Conservation (phyloP, 805 yeast genomes). For the Saturnispora mendoncae region DNA sequence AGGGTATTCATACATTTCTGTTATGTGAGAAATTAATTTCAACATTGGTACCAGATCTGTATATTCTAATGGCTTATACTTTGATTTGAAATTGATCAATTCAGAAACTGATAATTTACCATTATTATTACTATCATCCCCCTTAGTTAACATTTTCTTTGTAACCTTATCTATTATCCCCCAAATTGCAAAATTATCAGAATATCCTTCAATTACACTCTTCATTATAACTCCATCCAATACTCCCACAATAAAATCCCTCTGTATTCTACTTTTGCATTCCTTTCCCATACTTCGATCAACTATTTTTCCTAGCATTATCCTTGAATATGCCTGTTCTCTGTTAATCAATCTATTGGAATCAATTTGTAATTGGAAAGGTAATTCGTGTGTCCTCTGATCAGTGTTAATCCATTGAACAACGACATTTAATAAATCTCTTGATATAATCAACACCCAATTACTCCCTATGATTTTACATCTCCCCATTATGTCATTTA, state of each 20-base stretch:
- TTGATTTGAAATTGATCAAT: not conserved
- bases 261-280: conserved; percentile 26
- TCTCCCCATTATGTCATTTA: conserved; percentile 32
- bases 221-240: conserved; percentile 35
- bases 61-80: not conserved
- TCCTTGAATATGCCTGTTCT: conserved; percentile 5
- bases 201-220: conserved; percentile 35
- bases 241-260: conserved; percentile 32
- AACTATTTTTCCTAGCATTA: not conserved
- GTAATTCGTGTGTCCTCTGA: not conserved
- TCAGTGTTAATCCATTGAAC: conserved; percentile 5
- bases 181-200: conserved; percentile 46
- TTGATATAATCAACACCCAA: conserved; percentile 1
- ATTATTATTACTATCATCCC: too few species aligned
- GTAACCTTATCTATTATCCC: conserved; percentile 29
- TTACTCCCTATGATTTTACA: conserved; percentile 12
- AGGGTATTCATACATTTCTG: conserved; percentile 8
- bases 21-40: not conserved
- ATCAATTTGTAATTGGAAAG: not conserved
- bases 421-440: conserved; percentile 7
- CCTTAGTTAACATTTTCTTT: not conserved
- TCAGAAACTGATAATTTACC: too few species aligned
- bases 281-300: conserved; percentile 28
- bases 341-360: conserved; percentile 5
- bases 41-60: conserved; percentile 12